Conservation (phyloP, 129 eudicot genomes). For the Erigeron canadensis region DNA sequence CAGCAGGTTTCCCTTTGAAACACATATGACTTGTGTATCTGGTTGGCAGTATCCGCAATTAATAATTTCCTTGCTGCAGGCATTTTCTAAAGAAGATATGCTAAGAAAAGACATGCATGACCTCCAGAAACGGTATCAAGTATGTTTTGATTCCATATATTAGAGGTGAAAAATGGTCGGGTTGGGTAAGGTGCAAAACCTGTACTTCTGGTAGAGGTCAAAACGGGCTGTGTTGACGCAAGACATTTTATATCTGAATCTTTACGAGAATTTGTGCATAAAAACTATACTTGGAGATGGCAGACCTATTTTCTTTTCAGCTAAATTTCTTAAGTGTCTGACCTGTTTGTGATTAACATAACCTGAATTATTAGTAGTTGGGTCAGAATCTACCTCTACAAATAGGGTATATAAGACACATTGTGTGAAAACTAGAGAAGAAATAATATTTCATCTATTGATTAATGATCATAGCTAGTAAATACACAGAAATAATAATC, state of each 20-base stretch:
- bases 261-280: not conserved
- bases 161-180: not conserved
- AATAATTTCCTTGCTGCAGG: constrained; percentile 46
- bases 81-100: constrained; percentile 74
- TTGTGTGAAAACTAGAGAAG: not conserved
- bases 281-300: too few relatives aligned
- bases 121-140: constrained; percentile 92
- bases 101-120: constrained; percentile 75
- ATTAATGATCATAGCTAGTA: too few relatives aligned
- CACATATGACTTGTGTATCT: not conserved
- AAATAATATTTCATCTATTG: not conserved
- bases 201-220: not conserved
- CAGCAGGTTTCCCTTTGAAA: constrained; percentile 66
- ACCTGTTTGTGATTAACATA: not conserved
- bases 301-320: not conserved
- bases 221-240: not conserved
- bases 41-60: not conserved
- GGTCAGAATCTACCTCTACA: not conserved
- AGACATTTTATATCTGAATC: not conserved
- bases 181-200: not conserved
- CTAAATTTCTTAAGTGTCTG: not conserved
- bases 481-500: too few relatives aligned
- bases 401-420: constrained; percentile 9
- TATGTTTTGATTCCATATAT: constrained; percentile 19
- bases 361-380: not conserved